Base-by-base conservation (phyloP, 768 basidiomycete genomes). In the Candolleomyces eurysporus region DNA sequence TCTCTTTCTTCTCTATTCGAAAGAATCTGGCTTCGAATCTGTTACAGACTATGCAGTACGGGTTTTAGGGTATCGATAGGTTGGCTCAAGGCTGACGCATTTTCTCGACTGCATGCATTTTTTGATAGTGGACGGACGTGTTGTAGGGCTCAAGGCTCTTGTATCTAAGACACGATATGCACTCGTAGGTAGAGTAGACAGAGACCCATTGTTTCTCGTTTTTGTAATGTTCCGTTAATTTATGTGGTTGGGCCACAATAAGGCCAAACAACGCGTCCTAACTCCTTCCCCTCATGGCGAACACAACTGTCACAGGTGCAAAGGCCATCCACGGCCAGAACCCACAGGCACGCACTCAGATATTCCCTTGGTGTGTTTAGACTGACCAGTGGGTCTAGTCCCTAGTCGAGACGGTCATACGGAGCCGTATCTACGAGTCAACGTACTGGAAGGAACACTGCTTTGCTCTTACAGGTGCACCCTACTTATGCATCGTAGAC, bases 401-500 rank as follows among this genome's bases (percentile, higher is more conserved):
- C 73, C 79, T 99, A 73, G 90, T 99, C 31, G 97, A 98, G 81
- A 96, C 93, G 42, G 92, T 98, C 64, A 96, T 98, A 65, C 88
- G 97, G 57, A 92, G 89, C 70, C 86, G 97, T 63, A 97, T 99
- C 63, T 99, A 96, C 80, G 96, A 98, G 73, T 90, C 91, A 0
- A 73, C 81, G 7, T 99, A 86, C 75, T 99, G 96, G 96, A 99
- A 99, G 78, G 96, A 99, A 72, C 94, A 97, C 66, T 99, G 96
- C 71, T 99, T 99, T 71, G 96, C 96, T 21, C 79, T 99, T 51
- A 97, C 94, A 62, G 94, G 94, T 92, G 54, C 55, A 82, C 32
- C 58, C 26, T 49, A 36, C 32, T 31, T 11, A 52, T 26, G 14
- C 61, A 13, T 42, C 48, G 51, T 45, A 14, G 21, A 21, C n/a